Evolutionary conservation across 768 basidiomycete species (phyloP).

Genomic region (Podaxis sp.): DNA sequence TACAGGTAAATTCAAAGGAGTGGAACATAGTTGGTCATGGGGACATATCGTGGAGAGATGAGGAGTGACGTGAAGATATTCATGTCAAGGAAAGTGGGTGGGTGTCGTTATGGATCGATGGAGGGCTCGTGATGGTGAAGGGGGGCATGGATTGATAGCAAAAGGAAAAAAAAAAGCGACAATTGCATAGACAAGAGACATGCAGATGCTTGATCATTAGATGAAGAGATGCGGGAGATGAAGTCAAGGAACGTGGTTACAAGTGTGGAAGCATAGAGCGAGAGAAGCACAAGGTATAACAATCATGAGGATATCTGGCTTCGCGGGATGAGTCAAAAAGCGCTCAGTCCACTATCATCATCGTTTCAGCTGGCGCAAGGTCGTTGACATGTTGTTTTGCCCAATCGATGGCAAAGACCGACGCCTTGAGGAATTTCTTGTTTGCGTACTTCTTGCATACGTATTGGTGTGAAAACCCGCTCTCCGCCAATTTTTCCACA

Average conservation of each 20-base stretch:
- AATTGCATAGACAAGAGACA: constrained; percentile 14
- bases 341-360: constrained; percentile 41
- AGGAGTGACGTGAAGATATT: constrained; percentile 20
- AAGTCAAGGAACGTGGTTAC: constrained; percentile 7
- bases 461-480: constrained; percentile 78
- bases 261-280: background rate
- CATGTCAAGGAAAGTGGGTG: constrained; percentile 18
- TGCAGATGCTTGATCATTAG: constrained; percentile 13
- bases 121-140: background rate
- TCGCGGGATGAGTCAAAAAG: background rate
- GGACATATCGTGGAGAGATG: constrained; percentile 9
- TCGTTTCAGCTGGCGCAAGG: constrained; percentile 33
- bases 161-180: constrained; percentile 8
- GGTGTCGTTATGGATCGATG: constrained; percentile 13
- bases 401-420: constrained; percentile 73
- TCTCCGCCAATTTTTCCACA: constrained; percentile 76
- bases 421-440: constrained; percentile 97
- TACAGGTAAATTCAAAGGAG: constrained; percentile 12
- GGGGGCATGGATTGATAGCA: constrained; percentile 13
- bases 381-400: constrained; percentile 47
- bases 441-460: constrained; percentile 95
- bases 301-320: constrained; percentile 7
- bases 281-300: background rate
- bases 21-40: constrained; percentile 14
- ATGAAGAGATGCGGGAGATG: constrained; percentile 10